Conservation (phyloP, 2,329 filamentous ascomycete species). For the Pseudocercospora pini-densiflorae region DNA sequence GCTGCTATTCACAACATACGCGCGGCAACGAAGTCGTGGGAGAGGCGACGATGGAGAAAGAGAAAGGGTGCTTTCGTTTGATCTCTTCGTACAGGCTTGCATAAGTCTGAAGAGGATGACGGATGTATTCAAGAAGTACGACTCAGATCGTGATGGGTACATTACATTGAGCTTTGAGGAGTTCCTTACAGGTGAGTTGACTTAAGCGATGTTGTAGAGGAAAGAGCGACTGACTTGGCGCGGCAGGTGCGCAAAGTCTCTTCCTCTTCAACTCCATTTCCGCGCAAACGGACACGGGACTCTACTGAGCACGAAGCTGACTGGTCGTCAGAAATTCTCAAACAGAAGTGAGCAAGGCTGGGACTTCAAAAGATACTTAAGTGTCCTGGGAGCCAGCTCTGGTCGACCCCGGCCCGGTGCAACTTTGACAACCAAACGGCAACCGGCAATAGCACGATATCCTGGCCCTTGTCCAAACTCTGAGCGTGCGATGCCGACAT, state of each 20-base stretch:
- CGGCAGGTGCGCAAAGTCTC: conserved; percentile 60
- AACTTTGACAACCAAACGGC: background rate
- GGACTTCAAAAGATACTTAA: background rate
- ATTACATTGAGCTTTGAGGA: conserved; percentile 60
- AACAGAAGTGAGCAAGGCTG: conserved; percentile 26
- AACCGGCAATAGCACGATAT: background rate
- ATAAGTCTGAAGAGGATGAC: conserved; percentile 98
- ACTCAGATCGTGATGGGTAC: conserved; percentile 93
- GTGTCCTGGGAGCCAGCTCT: background rate
- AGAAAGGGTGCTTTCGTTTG: conserved; percentile 64
- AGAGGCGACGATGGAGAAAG: conserved; percentile 43
- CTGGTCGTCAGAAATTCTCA: conserved; percentile 31
- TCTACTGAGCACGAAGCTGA: conserved; percentile 47
- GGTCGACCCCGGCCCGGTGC: background rate
- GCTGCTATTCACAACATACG: conserved; percentile 85
- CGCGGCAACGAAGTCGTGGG: conserved; percentile 51
- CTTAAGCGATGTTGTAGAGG: background rate
- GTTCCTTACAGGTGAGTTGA: conserved; percentile 37
- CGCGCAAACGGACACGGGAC: conserved; percentile 54
- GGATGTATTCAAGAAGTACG: conserved; percentile 98
- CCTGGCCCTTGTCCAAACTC: background rate
- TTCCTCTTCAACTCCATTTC: conserved; percentile 60
- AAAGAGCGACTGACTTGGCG: conserved; percentile 33
- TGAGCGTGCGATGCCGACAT: background rate
- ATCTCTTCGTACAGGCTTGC: conserved; percentile 96